Base-by-base conservation (phyloP, 306 rosid genomes). In the Pachyrhizus erosus region DNA sequence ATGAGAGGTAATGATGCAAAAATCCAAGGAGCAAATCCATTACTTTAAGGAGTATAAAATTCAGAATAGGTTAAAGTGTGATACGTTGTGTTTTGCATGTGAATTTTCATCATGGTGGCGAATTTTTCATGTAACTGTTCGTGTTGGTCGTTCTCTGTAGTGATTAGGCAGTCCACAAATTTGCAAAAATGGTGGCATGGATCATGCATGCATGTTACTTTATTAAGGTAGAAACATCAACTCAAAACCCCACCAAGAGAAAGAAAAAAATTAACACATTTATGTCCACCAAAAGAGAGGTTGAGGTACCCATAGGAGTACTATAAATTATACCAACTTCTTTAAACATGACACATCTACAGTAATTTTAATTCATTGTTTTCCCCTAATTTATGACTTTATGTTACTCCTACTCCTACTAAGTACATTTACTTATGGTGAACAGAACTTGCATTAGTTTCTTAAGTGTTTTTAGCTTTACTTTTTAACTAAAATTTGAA, bases 91-190 rank as follows among this genome's bases (percentile, higher is more conserved):
- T 61, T 80, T 74, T 84, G 86, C 93, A 90, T 86, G 93, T 88
- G 93, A 86, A 73, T 70, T 75, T 90, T 90, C 90, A 90, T 90
- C 74, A 90, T 90, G 79, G 46, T 18, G 64, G 46, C 62, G 46
- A 70, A 0, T 33, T 65, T 65, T 33, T 31, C 46, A 65, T 37
- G 58, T 7, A 58, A 79, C 34, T 54, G 24, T 79, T 69, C 23
- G 39, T 34, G 54, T 66, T 68, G 73, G 51, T 40, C 51, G 11
- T 39, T 29, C 62, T 66, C 14, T 23, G 51, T 11, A 75, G 23
- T 78, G 82, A 17, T 39, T 7, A 76, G 45, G 37, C 31, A 55
- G 40, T 65, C 65, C 71, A 42, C 54, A 70, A 24, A 27, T 55
- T 82, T 5, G 73, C 81, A 55, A 37, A 21, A 82, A 70, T 45